phyloP scores from a whole-genome alignment of 1,284 basidiomycete genomes.

The Trichosporon ovoides region DNA sequence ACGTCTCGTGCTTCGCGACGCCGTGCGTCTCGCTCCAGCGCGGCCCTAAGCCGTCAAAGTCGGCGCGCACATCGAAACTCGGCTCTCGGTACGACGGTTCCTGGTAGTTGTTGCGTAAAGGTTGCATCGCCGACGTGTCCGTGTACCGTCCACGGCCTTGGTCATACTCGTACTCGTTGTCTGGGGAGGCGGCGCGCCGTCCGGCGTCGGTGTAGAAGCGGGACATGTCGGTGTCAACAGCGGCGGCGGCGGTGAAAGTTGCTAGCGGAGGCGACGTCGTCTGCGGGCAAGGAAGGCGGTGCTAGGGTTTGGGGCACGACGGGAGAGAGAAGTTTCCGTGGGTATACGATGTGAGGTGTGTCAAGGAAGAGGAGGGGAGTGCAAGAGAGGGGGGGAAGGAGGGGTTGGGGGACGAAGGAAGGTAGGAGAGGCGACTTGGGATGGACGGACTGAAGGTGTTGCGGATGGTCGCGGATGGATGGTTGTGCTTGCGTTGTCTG shows the following conservation, averaged over 20 bases:
- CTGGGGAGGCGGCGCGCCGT: conserved; percentile 5
- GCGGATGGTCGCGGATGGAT: too few species aligned
- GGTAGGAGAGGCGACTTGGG: too few species aligned
- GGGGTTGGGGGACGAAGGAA: too few species aligned
- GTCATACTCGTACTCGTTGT: conserved; percentile 10
- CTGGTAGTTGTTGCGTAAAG: conserved; percentile 22
- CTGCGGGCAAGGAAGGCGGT: neutral
- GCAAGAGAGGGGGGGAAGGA: too few species aligned
- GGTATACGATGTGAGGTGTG: too few species aligned
- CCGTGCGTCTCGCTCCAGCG: conserved; percentile 58
- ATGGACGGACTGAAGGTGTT: too few species aligned
- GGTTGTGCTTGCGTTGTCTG: too few species aligned
- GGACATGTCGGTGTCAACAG: conserved; percentile 12
- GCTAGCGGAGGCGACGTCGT: neutral
- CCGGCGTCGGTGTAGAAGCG: conserved; percentile 19
- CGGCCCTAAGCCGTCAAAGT: conserved; percentile 84
- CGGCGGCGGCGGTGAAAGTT: neutral
- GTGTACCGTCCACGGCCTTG: neutral
- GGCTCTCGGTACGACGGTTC: conserved; percentile 50
- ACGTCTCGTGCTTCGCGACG: conserved; percentile 51
- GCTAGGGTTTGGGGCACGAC: too few species aligned
- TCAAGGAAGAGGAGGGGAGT: too few species aligned
- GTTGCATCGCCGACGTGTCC: neutral
- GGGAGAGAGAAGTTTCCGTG: too few species aligned
- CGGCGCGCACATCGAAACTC: conserved; percentile 77